Percentiles rank a stretch among this genome's conserved stretches.
These are phyloP conservation scores for Acer campestre DNA, from an alignment of 345 rosid species.

Conservation along the genomic window DNA sequence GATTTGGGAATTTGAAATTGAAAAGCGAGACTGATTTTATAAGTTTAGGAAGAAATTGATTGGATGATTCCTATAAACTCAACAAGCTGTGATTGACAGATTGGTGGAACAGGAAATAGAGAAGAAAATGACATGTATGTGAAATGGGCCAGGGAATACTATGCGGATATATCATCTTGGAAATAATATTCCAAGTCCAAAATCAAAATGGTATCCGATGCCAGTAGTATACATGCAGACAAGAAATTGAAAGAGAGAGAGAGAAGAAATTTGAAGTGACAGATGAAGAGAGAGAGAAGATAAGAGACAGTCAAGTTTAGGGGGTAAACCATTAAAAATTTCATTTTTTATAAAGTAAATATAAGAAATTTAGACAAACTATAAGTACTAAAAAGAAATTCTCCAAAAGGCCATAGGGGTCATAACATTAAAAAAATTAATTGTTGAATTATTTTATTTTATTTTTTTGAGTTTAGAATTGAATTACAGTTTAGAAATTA, in stretches of 20 bases:
- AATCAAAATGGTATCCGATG: constrained; percentile 46
- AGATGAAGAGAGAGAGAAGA: constrained; percentile 6
- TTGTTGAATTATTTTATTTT: too few relatives aligned
- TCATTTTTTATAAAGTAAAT: too few relatives aligned
- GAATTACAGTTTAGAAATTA: too few relatives aligned
- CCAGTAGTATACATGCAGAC: constrained; percentile 24
- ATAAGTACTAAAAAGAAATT: too few relatives aligned
- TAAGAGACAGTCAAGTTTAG: background rate
- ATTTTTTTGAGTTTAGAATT: too few relatives aligned
- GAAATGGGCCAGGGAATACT: constrained; percentile 18
- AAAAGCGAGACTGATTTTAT: too few relatives aligned
- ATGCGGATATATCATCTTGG: constrained; percentile 14
- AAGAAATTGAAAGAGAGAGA: constrained; percentile 12
- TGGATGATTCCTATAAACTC: background rate
- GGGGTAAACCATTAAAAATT: too few relatives aligned
- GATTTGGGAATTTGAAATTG: too few relatives aligned
- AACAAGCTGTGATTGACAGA: background rate
- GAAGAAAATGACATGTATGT: background rate
- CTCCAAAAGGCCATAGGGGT: too few relatives aligned
- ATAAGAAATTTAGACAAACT: too few relatives aligned
- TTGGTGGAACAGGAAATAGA: background rate
- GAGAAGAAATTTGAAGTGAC: constrained; percentile 25
- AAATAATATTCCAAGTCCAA: constrained; percentile 23
- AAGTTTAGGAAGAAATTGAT: background rate
- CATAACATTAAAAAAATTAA: too few relatives aligned